Base-by-base conservation (phyloP, 2,329 filamentous ascomycete species). In the Neophaeococcomyces aloes region DNA sequence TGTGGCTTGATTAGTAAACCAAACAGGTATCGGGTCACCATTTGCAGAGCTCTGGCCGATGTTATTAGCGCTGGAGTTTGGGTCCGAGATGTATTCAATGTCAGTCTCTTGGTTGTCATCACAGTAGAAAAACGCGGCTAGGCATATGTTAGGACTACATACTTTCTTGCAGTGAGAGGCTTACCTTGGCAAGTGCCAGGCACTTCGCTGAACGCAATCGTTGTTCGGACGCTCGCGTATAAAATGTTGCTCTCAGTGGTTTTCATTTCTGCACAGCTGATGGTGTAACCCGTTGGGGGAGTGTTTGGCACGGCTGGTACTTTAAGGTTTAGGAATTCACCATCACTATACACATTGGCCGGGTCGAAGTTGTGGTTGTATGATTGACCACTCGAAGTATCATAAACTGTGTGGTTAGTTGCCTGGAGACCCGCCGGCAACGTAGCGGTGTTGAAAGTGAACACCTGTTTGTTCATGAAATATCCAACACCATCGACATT, bases 51-150 rank as follows among this genome's bases (percentile, higher is more conserved):
- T 10, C 7, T 2, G 10, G 10, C 18, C 15, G 17, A 41, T 32
- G 29, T 45, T 48, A 14, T 51, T 53, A n/a, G 48, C 46, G 8
- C 44, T 31, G n/a, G 53, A 53, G 2, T 27, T 43, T 19, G 49
- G 49, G 42, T 55, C 51, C 18, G 51, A 51, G 21, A 52, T 23
- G 34, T 53, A 55, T 36, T 55, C 53, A 29, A 51, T 52, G 36
- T 53, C 53, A 25, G 38, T 45, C 18, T 55, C 53, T 31, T 53
- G 53, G 17, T 25, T 48, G 38, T 55, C 53, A 38, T 34, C 34
- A 19, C 42, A 42, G 46, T 53, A 55, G 43, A 52, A 53, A 29
- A 55, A 55, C 10, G 49, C 36, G 6, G 47, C 51, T 50, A 27
- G 3, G 19, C 3, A 7, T 7, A 40, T 46, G 13, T 17, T 27